phyloP scores from a whole-genome alignment of 306 rosid genomes.

The Lathyrus tuberosus region DNA sequence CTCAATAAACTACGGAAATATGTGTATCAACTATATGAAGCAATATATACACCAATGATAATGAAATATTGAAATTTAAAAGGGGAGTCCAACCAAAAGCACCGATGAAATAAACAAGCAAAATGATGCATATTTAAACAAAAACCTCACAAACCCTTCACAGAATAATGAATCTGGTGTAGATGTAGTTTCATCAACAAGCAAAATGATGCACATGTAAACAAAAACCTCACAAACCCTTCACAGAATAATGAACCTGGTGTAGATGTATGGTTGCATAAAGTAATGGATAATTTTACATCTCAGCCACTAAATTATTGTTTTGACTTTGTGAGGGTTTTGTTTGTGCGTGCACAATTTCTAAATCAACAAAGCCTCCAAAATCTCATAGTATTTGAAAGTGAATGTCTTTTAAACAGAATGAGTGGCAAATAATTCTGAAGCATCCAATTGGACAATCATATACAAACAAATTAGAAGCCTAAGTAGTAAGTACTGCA shows the following conservation, averaged over 20 bases:
- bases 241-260: background rate
- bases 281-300: background rate
- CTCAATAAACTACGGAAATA: constrained; percentile 3
- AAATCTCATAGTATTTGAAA: background rate
- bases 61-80: background rate
- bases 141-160: constrained; percentile 11
- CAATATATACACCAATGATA: background rate
- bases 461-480: background rate
- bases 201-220: constrained; percentile 14
- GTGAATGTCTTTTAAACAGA: background rate
- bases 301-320: constrained; percentile 22
- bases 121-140: constrained; percentile 9
- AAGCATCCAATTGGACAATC: constrained; percentile 1
- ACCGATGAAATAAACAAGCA: constrained; percentile 8
- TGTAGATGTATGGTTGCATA: background rate
- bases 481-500: constrained; percentile 13
- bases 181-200: constrained; percentile 7
- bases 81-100: constrained; percentile 11
- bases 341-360: background rate
- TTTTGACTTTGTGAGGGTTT: constrained; percentile 2
- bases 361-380: constrained; percentile 1
- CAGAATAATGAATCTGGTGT: background rate
- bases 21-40: background rate
- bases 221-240: constrained; percentile 7
- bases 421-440: background rate